Evolutionary conservation across 2,329 filamentous ascomycete species (phyloP), one percentile per base, ranked within the genome.

Genomic region (Alternaria conjuncta): DNA sequence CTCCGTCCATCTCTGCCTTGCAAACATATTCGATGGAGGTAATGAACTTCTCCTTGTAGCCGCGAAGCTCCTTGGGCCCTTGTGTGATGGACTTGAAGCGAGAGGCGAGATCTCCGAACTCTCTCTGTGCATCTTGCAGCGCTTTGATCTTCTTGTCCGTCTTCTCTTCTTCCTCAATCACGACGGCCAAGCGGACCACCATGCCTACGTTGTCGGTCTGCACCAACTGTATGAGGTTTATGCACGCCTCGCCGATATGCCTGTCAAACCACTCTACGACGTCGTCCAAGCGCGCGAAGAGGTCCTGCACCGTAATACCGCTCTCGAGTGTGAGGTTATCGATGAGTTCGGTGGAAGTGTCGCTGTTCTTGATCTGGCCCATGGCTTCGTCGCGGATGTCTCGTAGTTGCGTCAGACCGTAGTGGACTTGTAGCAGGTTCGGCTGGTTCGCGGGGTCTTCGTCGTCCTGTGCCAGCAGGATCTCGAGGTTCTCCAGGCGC

Each of bases 321-420:
- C 73, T 75, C 78, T 95, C 91, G 63, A 96, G 85, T 70, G 77
- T 74, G 47, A 86, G 73, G 65, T 86, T 85, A 71, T 92, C 89
- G 76, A 98, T 97, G 85, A 99, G 92, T 81, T 98, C 95, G 86
- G 97, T 92, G 44, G 95, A 94, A 79, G 96, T 93, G 80, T 97
- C 97, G 65, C 77, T 79, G 64, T 74, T 78, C 77, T 91, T 89
- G 76, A 98, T 97, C 86, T 99, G 96, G 76, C 97, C 94, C 88
- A 98, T 94, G 30, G 96, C 95, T 80, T 97, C 92, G 82, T 98
- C 96, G 62, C 94, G 89, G 68, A 99, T 97, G 79, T 99, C 97
- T 66, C 96, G 87, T 79, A 99, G 84, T 80, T 93, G 90, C 5
- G 93, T 97, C 72, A 99, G 87, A 78, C 95, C 93, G 85, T 95